A percentile compares a stretch with the other conserved stretches of the same genome.
These are phyloP conservation scores for Geoglossum glabrum DNA, from an alignment of 495 filamentous ascomycete genomes.

Conservation along the genomic window DNA sequence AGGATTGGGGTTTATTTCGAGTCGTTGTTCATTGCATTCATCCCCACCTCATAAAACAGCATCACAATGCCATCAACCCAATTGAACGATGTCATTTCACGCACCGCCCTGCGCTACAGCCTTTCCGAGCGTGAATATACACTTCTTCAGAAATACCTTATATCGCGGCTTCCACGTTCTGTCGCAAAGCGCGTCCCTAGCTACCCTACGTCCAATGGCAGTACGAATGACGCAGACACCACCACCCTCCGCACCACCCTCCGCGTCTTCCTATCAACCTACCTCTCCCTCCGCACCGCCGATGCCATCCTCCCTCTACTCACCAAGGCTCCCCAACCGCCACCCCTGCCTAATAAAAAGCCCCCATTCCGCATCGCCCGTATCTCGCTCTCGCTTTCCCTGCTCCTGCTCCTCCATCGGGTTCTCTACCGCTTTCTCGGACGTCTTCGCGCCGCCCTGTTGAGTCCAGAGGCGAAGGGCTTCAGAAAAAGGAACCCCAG, in stretches of 20 bases:
- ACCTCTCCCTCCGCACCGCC: too few species aligned
- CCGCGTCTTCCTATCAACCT: constrained; percentile 10
- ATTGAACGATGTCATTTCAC: constrained; percentile 36
- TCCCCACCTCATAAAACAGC: too few species aligned
- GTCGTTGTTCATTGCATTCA: too few species aligned
- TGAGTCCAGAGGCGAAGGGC: constrained; percentile 47
- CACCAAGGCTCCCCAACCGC: constrained; percentile 23
- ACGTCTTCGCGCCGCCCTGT: constrained; percentile 55
- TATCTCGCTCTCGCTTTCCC: constrained; percentile 60
- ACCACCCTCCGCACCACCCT: constrained; percentile 7
- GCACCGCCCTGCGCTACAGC: constrained; percentile 65
- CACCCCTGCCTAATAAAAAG: constrained; percentile 21
- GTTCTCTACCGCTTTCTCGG: constrained; percentile 79
- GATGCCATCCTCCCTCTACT: constrained; percentile 20
- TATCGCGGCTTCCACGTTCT: constrained; percentile 41
- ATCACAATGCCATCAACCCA: neutral
- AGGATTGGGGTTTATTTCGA: too few species aligned
- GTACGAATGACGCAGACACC: constrained; percentile 10
- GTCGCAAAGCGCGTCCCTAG: constrained; percentile 30
- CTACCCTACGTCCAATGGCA: constrained; percentile 22
- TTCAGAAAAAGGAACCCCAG: constrained; percentile 72
- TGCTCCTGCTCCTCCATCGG: constrained; percentile 70
- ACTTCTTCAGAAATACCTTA: constrained; percentile 54
- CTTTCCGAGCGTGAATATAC: constrained; percentile 73
- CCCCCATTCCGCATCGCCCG: constrained; percentile 59